Conservation (phyloP, 768 basidiomycete genomes). For the Cubamyces lactineus region DNA sequence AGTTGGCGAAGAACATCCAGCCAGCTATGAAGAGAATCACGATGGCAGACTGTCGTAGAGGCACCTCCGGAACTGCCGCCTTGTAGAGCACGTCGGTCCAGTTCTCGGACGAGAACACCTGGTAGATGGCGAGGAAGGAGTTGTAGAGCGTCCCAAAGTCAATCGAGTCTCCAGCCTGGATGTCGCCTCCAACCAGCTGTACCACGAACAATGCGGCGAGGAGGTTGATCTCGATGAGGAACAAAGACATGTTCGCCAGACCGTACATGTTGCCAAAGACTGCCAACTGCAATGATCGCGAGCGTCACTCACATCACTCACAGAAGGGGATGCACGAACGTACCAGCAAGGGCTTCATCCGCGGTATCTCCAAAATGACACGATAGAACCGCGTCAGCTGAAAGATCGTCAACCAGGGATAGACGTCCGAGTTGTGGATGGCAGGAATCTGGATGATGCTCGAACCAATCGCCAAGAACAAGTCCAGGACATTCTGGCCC, state of each 20-base stretch:
- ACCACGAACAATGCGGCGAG: slow-evolving; percentile 81
- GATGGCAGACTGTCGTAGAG: slow-evolving; percentile 69
- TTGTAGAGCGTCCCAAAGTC: slow-evolving; percentile 86
- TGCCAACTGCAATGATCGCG: slow-evolving; percentile 55
- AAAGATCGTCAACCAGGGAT: slow-evolving; percentile 90
- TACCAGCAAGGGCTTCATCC: slow-evolving; percentile 89
- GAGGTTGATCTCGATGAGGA: slow-evolving; percentile 86
- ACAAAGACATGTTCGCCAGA: slow-evolving; percentile 88
- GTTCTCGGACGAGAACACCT: slow-evolving; percentile 92
- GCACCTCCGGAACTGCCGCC: slow-evolving; percentile 60
- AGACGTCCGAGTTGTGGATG: slow-evolving; percentile 63
- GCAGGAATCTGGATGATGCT: slow-evolving; percentile 84
- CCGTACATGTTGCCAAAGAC: slow-evolving; percentile 94
- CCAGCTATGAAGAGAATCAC: slow-evolving; percentile 71
- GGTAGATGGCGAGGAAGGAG: slow-evolving; percentile 83
- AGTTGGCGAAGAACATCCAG: slow-evolving; percentile 94
- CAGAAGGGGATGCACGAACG: slow-evolving; percentile 30
- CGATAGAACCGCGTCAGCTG: slow-evolving; percentile 88
- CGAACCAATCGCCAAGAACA: slow-evolving; percentile 71
- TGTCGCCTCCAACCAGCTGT: slow-evolving; percentile 86
- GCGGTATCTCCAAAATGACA: slow-evolving; percentile 85
- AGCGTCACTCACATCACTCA: not conserved
- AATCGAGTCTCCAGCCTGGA: slow-evolving; percentile 53
- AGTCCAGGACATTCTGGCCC: slow-evolving; percentile 71
- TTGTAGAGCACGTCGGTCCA: slow-evolving; percentile 82